Base-by-base conservation (phyloP, 805 yeast species). In the Saturnispora kantuleensis region DNA sequence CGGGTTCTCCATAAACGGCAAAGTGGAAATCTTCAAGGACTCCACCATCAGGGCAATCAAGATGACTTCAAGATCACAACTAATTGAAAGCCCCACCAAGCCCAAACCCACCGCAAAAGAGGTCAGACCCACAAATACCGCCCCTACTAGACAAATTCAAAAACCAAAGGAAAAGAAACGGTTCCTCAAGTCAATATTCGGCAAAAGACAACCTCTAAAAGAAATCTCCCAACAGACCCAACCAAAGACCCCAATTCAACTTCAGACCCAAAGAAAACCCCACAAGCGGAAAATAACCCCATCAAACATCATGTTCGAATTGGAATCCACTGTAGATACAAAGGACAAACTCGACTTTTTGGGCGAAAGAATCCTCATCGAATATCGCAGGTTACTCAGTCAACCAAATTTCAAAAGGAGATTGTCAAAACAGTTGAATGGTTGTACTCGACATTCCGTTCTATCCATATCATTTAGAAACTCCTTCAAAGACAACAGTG, bases 341-440 rank as follows among this genome's bases (percentile, higher is more conserved):
- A 42, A 48, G 8, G 55, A 54, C 10, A 71, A 77, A 51, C 69
- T 77, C 47, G 90, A 83, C 59, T 64, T 80, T 8, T 60, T 84
- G 46, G 77, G 86, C 58, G 86, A 86, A 2, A 67, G 87, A 56
- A 77, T 84, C 2, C 71, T 81, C 26, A 82, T 78, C 51, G 89
- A 84, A 56, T 72, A 81, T 39, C 83, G 79, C 53, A 71, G 62
- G 49, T 31, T 57, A 13, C 46, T 46, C 12, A 40, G 42, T n/a
- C 33, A 43, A 11, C 52, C 50, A 29, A 31, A 40, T 9, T 50
- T 52, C 43, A 55, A 51, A 35, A 50, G 51, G 30, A 47, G 57
- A 17, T 47, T 55, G n/a, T 58, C 64, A 1, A 51, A 50, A n/a
- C 57, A 53, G 41, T 43, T 58, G 15, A 38, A 52, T 16, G 50